These are phyloP conservation scores for Santalum album DNA, from an alignment of 164 flowering plant genomes.

Conservation along the genomic window DNA sequence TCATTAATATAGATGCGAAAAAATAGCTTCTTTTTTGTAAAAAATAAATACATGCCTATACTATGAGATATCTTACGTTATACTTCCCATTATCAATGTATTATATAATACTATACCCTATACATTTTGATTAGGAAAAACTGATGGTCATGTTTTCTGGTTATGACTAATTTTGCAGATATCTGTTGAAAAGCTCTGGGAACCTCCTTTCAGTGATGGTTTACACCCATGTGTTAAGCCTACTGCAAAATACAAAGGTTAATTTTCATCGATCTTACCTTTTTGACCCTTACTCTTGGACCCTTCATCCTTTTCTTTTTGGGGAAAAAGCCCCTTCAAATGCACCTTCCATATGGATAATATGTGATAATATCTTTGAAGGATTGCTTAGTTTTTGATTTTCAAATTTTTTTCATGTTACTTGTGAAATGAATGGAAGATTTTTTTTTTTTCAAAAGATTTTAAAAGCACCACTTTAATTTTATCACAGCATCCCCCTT, in stretches of 20 bases:
- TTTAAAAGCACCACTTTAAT: not conserved
- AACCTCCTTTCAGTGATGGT: conserved; percentile 44
- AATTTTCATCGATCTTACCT: not conserved
- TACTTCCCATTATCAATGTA: no score
- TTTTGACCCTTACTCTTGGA: not conserved
- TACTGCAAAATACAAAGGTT: conserved; percentile 59
- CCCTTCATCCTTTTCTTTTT: not conserved
- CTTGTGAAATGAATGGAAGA: not conserved
- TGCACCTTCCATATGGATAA: not conserved
- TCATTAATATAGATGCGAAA: no score
- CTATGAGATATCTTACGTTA: no score
- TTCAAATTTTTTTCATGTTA: no score
- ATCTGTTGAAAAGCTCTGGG: conserved; percentile 45
- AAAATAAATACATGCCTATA: no score
- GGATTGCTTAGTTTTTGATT: no score
- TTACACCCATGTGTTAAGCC: conserved; percentile 67
- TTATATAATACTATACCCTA: no score
- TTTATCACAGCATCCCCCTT: no score
- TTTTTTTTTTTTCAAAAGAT: not conserved
- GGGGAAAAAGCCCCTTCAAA: not conserved
- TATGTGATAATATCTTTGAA: no score
- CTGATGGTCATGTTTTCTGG: not conserved
- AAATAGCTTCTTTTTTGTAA: no score
- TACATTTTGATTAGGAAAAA: not conserved
- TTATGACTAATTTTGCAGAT: conserved; percentile 22